phyloP scores from a whole-genome alignment of 2,329 filamentous ascomycete species.

The Botrytis fabae region DNA sequence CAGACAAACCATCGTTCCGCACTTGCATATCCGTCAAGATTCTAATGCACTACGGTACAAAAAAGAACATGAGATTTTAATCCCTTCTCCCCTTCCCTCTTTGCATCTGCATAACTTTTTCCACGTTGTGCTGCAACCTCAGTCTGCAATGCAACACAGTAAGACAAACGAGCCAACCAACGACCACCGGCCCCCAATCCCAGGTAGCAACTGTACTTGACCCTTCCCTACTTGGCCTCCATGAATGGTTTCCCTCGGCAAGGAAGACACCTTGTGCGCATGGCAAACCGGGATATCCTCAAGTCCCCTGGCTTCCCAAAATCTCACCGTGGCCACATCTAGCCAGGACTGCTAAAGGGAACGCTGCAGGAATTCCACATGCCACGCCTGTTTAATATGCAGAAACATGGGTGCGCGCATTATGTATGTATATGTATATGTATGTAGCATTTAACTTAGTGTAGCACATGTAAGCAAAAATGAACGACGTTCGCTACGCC shows the following conservation, averaged over 20 bases:
- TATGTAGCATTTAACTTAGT: neutral
- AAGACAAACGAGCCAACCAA: conserved; percentile 14
- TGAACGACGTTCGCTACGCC: neutral
- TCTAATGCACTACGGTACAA: neutral
- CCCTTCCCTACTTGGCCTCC: neutral
- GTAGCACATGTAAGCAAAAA: neutral
- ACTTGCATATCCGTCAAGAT: conserved; percentile 13
- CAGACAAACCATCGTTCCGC: conserved; percentile 5
- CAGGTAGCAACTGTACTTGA: conserved; percentile 2
- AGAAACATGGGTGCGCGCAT: neutral
- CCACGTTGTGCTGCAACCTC: conserved; percentile 19
- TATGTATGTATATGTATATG: neutral
- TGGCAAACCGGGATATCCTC: conserved; percentile 23
- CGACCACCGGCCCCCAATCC: conserved; percentile 9
- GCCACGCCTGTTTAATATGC: conserved; percentile 15
- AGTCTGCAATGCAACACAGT: conserved; percentile 14
- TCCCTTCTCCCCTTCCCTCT: conserved; percentile 1
- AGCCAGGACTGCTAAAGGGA: neutral
- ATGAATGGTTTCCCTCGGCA: neutral
- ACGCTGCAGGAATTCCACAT: conserved; percentile 6
- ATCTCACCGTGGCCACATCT: conserved; percentile 19
- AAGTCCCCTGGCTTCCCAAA: neutral
- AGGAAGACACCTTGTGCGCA: conserved; percentile 10
- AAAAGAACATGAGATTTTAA: conserved; percentile 3
- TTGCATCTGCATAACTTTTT: conserved; percentile 13